phyloP scores from a whole-genome alignment of 169 alveolate species.

The Cryptosporidium ryanae region DNA sequence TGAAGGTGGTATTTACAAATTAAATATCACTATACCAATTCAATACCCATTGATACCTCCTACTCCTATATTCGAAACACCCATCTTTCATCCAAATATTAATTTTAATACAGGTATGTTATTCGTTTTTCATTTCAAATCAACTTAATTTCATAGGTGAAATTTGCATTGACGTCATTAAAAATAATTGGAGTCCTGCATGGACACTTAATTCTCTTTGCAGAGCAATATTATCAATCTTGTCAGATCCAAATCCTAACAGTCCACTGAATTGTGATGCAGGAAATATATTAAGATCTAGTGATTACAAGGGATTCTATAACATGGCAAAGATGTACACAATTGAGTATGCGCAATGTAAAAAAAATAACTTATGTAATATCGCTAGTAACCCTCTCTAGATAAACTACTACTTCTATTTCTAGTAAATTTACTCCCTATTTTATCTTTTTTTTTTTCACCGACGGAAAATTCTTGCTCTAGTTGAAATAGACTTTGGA shows the following conservation, averaged over 20 bases:
- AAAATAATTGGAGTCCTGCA: conserved; percentile 96
- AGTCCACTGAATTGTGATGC: conserved; percentile 98
- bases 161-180: conserved; percentile 92
- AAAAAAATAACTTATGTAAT: neutral
- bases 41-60: conserved; percentile 96
- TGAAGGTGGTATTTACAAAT: conserved; percentile 91
- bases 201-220: conserved; percentile 95
- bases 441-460: neutral
- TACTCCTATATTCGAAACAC: conserved; percentile 90
- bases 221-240: conserved; percentile 89
- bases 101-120: conserved; percentile 91
- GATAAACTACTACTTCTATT: conserved; percentile 45
- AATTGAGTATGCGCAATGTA: conserved; percentile 87
- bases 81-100: conserved; percentile 96
- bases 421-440: neutral
- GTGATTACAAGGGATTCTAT: conserved; percentile 91
- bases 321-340: conserved; percentile 96
- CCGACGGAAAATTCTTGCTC: neutral
- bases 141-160: conserved; percentile 83
- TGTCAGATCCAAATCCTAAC: conserved; percentile 95
- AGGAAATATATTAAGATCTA: conserved; percentile 92
- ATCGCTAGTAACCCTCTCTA: conserved; percentile 20
- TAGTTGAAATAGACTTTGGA: conserved; percentile 7
- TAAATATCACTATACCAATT: conserved; percentile 88
- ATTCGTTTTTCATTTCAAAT: neutral